phyloP scores from a whole-genome alignment of 2,329 filamentous ascomycete genomes.

The Trichothecium roseum region DNA sequence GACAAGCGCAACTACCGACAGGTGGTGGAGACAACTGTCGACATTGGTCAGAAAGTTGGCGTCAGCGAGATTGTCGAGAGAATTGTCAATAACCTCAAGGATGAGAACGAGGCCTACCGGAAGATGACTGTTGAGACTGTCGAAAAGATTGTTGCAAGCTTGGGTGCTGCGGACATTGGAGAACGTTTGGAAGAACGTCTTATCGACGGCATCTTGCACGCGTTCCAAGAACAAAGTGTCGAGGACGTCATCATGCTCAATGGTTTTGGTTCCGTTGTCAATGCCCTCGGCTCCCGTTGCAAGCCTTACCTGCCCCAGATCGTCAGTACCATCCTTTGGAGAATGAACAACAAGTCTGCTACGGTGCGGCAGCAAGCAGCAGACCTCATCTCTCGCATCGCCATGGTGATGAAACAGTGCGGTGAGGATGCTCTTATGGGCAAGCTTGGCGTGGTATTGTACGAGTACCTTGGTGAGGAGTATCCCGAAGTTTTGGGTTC shows the following conservation, averaged over 20 bases:
- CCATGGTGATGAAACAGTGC: slow-evolving; percentile 98
- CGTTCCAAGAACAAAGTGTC: slow-evolving; percentile 96
- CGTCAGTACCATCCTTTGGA: slow-evolving; percentile 90
- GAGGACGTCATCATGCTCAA: slow-evolving; percentile 96
- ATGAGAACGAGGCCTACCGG: slow-evolving; percentile 93
- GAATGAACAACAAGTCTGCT: slow-evolving; percentile 94
- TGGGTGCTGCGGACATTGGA: slow-evolving; percentile 89
- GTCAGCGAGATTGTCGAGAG: slow-evolving; percentile 89
- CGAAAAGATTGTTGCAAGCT: slow-evolving; percentile 87
- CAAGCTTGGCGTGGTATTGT: slow-evolving; percentile 86
- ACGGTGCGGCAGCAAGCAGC: slow-evolving; percentile 95
- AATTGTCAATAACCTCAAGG: slow-evolving; percentile 91
- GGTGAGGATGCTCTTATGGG: slow-evolving; percentile 93
- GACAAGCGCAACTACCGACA: slow-evolving; percentile 97
- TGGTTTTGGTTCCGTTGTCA: slow-evolving; percentile 95
- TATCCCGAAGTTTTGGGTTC: slow-evolving; percentile 96
- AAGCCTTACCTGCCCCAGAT: slow-evolving; percentile 97
- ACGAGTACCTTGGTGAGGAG: slow-evolving; percentile 97
- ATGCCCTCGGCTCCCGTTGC: slow-evolving; percentile 84
- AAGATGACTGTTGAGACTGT: slow-evolving; percentile 99
- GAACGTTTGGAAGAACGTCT: slow-evolving; percentile 87
- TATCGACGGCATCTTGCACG: slow-evolving; percentile 88
- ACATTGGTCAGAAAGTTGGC: slow-evolving; percentile 95
- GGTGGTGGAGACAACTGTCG: slow-evolving; percentile 95
- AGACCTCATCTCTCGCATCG: slow-evolving; percentile 91